These are phyloP conservation scores for Glomus cerebriforme DNA, from an alignment of 192 early-diverging fungal species.

Conservation along the genomic window DNA sequence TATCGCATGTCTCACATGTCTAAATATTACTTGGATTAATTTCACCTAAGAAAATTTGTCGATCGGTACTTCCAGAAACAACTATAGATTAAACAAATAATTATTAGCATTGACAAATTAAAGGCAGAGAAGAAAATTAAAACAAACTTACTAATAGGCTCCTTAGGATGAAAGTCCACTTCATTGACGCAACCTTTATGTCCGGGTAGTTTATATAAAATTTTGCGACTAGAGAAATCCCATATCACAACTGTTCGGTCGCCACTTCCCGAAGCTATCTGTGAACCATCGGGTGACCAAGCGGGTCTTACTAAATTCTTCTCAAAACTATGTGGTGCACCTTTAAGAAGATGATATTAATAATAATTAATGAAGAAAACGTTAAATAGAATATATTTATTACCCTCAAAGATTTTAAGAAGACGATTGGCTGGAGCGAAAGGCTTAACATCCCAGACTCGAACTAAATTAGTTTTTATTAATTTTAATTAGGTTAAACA, in stretches of 20 bases:
- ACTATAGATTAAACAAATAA: conserved; percentile 45
- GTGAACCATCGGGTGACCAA: conserved; percentile 84
- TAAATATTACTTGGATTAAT: conserved; percentile 48
- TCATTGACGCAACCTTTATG: conserved; percentile 94
- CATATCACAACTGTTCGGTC: conserved; percentile 92
- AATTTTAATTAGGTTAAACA: neutral
- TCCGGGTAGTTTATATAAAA: conserved; percentile 92
- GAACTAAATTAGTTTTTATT: conserved; percentile 46
- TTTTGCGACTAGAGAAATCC: conserved; percentile 74
- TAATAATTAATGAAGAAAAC: neutral
- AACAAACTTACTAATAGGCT: conserved; percentile 65
- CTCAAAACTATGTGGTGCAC: conserved; percentile 95
- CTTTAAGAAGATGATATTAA: conserved; percentile 31
- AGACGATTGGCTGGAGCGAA: conserved; percentile 76
- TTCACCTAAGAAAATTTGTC: conserved; percentile 88
- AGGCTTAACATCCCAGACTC: conserved; percentile 95
- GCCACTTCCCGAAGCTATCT: conserved; percentile 82
- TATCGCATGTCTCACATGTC: too few relatives aligned
- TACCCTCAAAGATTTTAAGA: conserved; percentile 75
- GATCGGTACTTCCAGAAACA: conserved; percentile 83
- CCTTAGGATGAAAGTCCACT: conserved; percentile 89
- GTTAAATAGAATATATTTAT: neutral
- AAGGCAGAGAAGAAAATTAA: neutral
- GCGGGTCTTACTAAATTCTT: conserved; percentile 90
- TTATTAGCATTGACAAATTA: neutral